Base-by-base conservation (phyloP, 1,284 basidiomycete genomes). In the Trichosporon sp. region DNA sequence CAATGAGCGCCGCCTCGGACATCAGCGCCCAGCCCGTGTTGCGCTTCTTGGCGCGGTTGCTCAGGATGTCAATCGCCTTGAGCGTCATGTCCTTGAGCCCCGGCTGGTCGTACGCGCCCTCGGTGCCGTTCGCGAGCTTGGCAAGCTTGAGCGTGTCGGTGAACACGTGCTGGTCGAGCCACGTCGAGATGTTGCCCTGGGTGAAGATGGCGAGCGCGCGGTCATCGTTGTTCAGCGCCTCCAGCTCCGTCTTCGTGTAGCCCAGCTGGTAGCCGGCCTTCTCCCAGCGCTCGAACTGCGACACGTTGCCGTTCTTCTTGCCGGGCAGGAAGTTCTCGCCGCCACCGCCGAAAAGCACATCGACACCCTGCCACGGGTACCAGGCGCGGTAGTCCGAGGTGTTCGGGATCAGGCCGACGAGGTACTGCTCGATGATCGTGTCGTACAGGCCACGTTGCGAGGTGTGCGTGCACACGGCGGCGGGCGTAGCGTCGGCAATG, bases 21-120 rank as follows among this genome's bases (percentile, higher is more conserved):
- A 85, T 83, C 65, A 85, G 75, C 68, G 83, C 76, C 75, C 79
- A 85, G 8, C 81, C 81, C 35, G 80, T 81, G 70, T 75, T 76
- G 51, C 79, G 77, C 65, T 73, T 72, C 75, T 83, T 78, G 60
- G 82, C 71, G 42, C 83, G 79, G 5, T 75, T 73, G 42, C 68
- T 65, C 23, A 85, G 79, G 53, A 85, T 83, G 71, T 84, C 83
- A 63, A 84, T 78, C 4, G 83, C 83, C 73, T 84, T 84, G 68
- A 83, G 72, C 29, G 83, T 84, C 83, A 85, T 84, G n/a, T 85
- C 79, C 72, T 82, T 83, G 65, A 84, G 78, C 29, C 83, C 83
- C 1, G 84, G 83, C 64, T 80, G 78, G 75, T 84, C 81, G 62
- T 75, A 73, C n/a, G 82, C 78, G 25, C 80, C 80, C 29, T 72